phyloP scores from a whole-genome alignment of 2,329 filamentous ascomycete species.

The Venturiaceae sp. region DNA sequence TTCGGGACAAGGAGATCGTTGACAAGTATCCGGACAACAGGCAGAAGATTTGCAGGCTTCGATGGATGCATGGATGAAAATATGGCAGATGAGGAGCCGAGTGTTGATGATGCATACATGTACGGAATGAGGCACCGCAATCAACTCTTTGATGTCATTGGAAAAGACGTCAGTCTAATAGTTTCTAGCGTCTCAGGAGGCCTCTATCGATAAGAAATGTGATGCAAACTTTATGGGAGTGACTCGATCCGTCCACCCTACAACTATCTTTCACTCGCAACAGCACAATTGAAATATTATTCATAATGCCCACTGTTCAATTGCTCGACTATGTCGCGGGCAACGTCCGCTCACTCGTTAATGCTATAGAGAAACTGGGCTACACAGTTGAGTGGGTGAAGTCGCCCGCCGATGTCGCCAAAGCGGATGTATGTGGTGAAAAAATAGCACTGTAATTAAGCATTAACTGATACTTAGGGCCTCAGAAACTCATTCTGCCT shows the following conservation, averaged over 20 bases:
- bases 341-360: constrained; percentile 91
- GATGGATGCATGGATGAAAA: no score
- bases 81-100: no score
- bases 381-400: constrained; percentile 90
- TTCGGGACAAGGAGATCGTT: no score
- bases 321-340: constrained; percentile 88
- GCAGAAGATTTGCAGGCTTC: no score
- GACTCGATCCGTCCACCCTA: neutral
- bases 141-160: no score
- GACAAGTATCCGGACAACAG: no score
- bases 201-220: neutral
- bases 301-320: constrained; percentile 63
- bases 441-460: neutral
- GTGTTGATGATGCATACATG: no score
- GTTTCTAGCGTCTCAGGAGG: neutral
- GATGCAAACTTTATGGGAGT: neutral
- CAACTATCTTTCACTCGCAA: no score
- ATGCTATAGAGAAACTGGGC: constrained; percentile 93
- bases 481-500: constrained; percentile 85
- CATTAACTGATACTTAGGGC: constrained; percentile 4
- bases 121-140: no score
- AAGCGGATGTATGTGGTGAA: constrained; percentile 59
- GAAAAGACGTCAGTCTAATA: no score
- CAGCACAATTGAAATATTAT: neutral
- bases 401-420: constrained; percentile 70